Evolutionary conservation across 2,329 filamentous ascomycete species (phyloP).

Genomic region (Didymella pinodella): DNA sequence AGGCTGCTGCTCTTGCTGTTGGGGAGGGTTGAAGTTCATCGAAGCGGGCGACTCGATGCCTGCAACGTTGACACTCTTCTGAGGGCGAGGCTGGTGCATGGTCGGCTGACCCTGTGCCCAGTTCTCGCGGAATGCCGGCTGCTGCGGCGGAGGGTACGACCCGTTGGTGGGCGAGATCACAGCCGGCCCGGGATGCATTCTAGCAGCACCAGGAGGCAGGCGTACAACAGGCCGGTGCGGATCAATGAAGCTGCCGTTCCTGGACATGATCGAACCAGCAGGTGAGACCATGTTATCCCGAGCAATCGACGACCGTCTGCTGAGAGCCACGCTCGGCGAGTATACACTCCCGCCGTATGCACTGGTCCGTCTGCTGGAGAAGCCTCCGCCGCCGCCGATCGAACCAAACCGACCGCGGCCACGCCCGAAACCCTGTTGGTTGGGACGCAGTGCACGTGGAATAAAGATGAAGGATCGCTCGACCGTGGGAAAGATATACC

Average conservation of each 20-base stretch:
- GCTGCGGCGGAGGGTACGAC: slow-evolving; percentile 61
- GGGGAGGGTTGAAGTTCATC: slow-evolving; percentile 65
- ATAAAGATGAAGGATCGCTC: slow-evolving; percentile 99
- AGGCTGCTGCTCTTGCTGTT: slow-evolving; percentile 77
- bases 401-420: slow-evolving; percentile 76
- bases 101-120: slow-evolving; percentile 66
- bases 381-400: slow-evolving; percentile 64
- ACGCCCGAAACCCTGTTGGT: slow-evolving; percentile 78
- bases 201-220: slow-evolving; percentile 70
- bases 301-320: slow-evolving; percentile 81
- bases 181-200: slow-evolving; percentile 44
- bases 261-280: slow-evolving; percentile 77
- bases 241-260: slow-evolving; percentile 66
- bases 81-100: slow-evolving; percentile 94
- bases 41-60: slow-evolving; percentile 86
- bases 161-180: slow-evolving; percentile 44
- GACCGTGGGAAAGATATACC: slow-evolving; percentile 88
- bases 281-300: slow-evolving; percentile 80
- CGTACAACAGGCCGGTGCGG: slow-evolving; percentile 77
- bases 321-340: slow-evolving; percentile 86
- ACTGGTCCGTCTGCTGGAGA: slow-evolving; percentile 81
- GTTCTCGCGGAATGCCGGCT: slow-evolving; percentile 66
- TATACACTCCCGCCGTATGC: slow-evolving; percentile 83
- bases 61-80: slow-evolving; percentile 91
- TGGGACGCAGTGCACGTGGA: slow-evolving; percentile 88